phyloP scores from a whole-genome alignment of 345 rosid species.

The Alliaria petiolata region DNA sequence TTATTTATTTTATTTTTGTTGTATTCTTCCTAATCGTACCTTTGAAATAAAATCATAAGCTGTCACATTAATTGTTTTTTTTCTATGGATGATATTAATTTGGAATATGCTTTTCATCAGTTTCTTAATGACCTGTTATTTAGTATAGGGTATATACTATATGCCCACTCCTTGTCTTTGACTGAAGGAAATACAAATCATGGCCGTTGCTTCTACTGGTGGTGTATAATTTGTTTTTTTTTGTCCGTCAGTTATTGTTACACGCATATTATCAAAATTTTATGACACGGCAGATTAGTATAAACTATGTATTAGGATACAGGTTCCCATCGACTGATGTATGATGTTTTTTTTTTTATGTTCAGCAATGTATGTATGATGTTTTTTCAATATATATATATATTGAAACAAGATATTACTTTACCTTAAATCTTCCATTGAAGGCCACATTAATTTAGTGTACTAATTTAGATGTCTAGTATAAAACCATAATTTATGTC shows the following conservation, averaged over 20 bases:
- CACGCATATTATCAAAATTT: too few species aligned
- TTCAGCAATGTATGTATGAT: too few species aligned
- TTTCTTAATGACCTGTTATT: constrained; percentile 18
- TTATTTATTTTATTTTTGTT: not conserved
- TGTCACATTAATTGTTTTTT: not conserved
- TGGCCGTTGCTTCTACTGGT: not conserved
- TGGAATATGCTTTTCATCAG: constrained; percentile 16
- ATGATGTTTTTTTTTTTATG: too few species aligned
- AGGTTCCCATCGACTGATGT: not conserved
- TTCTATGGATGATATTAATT: constrained; percentile 19
- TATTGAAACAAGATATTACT: too few species aligned
- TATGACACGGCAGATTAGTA: too few species aligned
- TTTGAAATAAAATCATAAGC: constrained; percentile 9
- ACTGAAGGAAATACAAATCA: not conserved
- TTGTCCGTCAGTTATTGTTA: too few species aligned
- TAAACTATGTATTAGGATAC: too few species aligned
- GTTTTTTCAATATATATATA: too few species aligned
- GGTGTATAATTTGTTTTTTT: not conserved
- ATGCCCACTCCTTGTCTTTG: constrained; percentile 19
- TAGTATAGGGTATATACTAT: constrained; percentile 6
- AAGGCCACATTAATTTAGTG: too few species aligned
- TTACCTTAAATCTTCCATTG: not conserved
- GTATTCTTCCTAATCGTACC: constrained; percentile 6
- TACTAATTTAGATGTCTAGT: not conserved
- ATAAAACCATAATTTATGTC: not conserved